Conservation (phyloP, 2,329 filamentous ascomycete genomes). For the Fusarium sp. region DNA sequence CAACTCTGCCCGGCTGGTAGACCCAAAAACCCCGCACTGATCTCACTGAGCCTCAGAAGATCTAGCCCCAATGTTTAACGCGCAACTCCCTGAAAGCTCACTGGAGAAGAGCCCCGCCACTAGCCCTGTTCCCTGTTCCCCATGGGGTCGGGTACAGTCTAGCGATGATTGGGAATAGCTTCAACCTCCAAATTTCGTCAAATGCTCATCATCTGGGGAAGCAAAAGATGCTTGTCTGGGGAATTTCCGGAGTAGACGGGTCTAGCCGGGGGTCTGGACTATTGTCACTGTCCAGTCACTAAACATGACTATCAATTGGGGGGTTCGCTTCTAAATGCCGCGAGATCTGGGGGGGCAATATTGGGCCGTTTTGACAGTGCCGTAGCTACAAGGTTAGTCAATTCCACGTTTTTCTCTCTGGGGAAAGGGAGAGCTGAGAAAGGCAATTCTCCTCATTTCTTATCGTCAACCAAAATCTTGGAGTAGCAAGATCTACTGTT, state of each 20-base stretch:
- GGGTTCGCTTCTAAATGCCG: background rate
- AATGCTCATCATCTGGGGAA: conserved; percentile 27
- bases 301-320: background rate
- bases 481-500: conserved; percentile 4
- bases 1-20: conserved; percentile 2
- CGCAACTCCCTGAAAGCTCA: background rate
- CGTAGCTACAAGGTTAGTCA: background rate
- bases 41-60: background rate
- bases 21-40: conserved; percentile 16
- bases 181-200: conserved; percentile 6
- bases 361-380: background rate
- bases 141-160: conserved; percentile 23
- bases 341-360: conserved; percentile 6
- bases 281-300: conserved; percentile 25
- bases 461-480: conserved; percentile 5
- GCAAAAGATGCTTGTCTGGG: background rate
- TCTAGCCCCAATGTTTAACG: conserved; percentile 17
- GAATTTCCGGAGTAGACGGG: conserved; percentile 10
- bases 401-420: conserved; percentile 5
- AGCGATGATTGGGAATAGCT: conserved; percentile 10
- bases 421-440: conserved; percentile 15
- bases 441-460: conserved; percentile 15
- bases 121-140: conserved; percentile 18
- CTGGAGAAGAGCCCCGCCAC: conserved; percentile 3
- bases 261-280: conserved; percentile 22